Conservation (phyloP, 805 yeast species). For the Wickerhamiella hasegawae region DNA sequence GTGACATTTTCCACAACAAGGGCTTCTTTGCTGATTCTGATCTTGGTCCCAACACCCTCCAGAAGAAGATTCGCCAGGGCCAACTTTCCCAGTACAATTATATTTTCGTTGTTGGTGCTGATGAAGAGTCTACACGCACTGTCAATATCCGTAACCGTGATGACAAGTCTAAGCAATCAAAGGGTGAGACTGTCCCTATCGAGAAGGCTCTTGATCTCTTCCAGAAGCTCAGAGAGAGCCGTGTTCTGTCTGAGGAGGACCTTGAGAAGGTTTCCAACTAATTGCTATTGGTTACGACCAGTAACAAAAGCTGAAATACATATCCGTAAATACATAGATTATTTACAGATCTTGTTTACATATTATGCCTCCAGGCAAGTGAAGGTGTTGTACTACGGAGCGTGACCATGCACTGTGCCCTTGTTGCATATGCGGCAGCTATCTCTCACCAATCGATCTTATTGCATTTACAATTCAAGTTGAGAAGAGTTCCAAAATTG, state of each 20-base stretch:
- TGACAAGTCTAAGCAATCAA: slow-evolving; percentile 80
- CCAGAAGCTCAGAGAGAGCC: slow-evolving; percentile 48
- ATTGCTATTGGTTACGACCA: slow-evolving; percentile 31
- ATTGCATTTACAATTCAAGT: no score
- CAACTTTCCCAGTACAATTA: slow-evolving; percentile 90
- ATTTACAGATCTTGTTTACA: neutral
- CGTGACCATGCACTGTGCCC: no score
- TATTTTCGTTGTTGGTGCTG: slow-evolving; percentile 93
- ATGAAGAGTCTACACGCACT: slow-evolving; percentile 60
- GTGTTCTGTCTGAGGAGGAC: slow-evolving; percentile 30
- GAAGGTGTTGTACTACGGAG: neutral
- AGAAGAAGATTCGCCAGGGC: slow-evolving; percentile 95
- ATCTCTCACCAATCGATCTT: no score
- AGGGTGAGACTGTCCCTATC: slow-evolving; percentile 60
- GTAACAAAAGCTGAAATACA: neutral
- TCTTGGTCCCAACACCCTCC: slow-evolving; percentile 86
- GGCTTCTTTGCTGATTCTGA: slow-evolving; percentile 91
- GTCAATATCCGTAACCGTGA: slow-evolving; percentile 97
- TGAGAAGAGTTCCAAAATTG: no score
- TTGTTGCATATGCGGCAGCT: no score
- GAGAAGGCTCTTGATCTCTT: slow-evolving; percentile 59
- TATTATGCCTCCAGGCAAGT: neutral
- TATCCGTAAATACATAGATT: slow-evolving; percentile 3
- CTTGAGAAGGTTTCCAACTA: no score
- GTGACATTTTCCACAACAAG: slow-evolving; percentile 41